Evolutionary conservation across 73 alveolate genomes (phyloP).

Genomic region (Symbiodinium pilosum): DNA sequence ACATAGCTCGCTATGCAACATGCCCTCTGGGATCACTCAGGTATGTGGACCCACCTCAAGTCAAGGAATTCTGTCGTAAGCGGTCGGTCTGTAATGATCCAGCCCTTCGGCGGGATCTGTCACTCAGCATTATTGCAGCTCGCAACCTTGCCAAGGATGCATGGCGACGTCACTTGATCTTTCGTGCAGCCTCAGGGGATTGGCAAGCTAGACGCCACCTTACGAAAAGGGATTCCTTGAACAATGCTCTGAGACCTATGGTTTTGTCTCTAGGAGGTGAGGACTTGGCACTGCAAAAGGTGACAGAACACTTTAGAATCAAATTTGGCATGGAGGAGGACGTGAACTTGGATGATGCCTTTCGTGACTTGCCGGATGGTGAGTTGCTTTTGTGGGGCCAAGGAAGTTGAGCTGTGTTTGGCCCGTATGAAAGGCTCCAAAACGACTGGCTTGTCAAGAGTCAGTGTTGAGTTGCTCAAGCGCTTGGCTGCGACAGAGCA

Average conservation of each 20-base stretch:
- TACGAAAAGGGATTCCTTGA: background rate
- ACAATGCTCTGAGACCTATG: background rate
- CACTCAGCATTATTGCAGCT: background rate
- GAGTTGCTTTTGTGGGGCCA: background rate
- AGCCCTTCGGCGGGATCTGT: background rate
- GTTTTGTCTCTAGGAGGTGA: background rate
- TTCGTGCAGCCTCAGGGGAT: background rate
- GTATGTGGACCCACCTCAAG: conserved; percentile 4
- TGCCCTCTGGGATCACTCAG: background rate
- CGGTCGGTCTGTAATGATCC: background rate
- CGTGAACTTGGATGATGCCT: background rate
- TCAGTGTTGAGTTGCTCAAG: background rate
- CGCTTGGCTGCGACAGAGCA: background rate
- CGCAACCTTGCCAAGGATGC: background rate
- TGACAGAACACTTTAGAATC: background rate
- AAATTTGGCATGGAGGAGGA: background rate
- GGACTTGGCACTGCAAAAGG: background rate
- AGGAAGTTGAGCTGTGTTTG: background rate
- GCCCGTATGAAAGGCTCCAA: background rate
- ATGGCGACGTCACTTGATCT: background rate
- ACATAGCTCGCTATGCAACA: background rate
- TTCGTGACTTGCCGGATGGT: background rate
- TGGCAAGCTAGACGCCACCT: background rate
- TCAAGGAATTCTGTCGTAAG: background rate
- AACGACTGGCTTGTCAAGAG: background rate